Evolutionary conservation across 2,329 filamentous ascomycete genomes (phyloP).

Genomic region (Trichocomaceae sp.): DNA sequence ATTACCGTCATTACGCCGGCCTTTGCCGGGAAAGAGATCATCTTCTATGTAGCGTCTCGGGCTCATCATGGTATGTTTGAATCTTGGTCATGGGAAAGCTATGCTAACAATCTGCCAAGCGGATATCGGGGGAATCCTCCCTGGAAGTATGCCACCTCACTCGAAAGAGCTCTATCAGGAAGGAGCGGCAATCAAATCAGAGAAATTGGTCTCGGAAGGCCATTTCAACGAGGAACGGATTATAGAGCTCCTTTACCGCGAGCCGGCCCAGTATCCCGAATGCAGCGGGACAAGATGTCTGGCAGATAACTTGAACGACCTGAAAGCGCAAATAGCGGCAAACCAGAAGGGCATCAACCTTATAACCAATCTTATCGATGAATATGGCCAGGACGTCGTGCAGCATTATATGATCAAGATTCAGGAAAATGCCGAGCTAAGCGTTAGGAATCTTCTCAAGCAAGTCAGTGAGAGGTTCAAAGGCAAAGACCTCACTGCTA

Average conservation of each 20-base stretch:
- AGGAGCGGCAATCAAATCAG: slow-evolving; percentile 57
- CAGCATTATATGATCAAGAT: slow-evolving; percentile 74
- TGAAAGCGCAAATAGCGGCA: slow-evolving; percentile 75
- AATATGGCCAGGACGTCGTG: slow-evolving; percentile 66
- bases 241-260: slow-evolving; percentile 58
- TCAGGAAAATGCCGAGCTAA: slow-evolving; percentile 67
- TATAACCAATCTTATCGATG: slow-evolving; percentile 63
- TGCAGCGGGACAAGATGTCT: slow-evolving; percentile 71
- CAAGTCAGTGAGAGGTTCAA: slow-evolving; percentile 59
- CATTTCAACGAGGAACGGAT: slow-evolving; percentile 68
- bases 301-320: slow-evolving; percentile 71
- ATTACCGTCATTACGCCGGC: slow-evolving; percentile 70
- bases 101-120: slow-evolving; percentile 34
- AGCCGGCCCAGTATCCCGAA: slow-evolving; percentile 64
- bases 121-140: slow-evolving; percentile 71
- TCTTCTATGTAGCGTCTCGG: slow-evolving; percentile 68
- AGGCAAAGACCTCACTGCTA: slow-evolving; percentile 58
- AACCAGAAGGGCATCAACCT: slow-evolving; percentile 75
- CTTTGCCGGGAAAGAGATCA: slow-evolving; percentile 61
- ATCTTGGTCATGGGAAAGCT: neutral
- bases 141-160: slow-evolving; percentile 71
- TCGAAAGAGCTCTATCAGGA: slow-evolving; percentile 61
- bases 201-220: slow-evolving; percentile 38
- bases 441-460: slow-evolving; percentile 64
- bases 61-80: slow-evolving; percentile 64